A percentile compares a stretch with the other conserved stretches of the same genome.
phyloP scores from a whole-genome alignment of 1,139 yeast genomes.

The Geotrichum histeridarum region DNA sequence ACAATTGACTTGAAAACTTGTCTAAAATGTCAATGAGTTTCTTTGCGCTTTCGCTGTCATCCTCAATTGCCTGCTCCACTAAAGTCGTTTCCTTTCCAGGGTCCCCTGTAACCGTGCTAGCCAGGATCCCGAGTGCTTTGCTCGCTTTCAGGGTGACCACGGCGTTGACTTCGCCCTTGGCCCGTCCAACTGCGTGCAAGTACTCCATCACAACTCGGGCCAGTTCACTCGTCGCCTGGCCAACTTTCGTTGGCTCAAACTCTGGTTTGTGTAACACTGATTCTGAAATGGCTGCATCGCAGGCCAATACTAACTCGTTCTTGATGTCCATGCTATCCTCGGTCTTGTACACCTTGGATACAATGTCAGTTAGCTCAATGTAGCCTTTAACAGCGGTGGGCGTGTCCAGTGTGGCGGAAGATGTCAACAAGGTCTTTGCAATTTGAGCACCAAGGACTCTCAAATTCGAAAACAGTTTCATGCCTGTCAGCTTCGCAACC shows the following conservation, averaged over 20 bases:
- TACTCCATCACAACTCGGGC: conserved; percentile 12
- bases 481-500: conserved; percentile 22
- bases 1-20: conserved; percentile 9
- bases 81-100: not conserved
- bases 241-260: not conserved
- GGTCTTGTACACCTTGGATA: conserved; percentile 3
- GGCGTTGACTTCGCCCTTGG: conserved; percentile 12
- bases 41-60: not conserved
- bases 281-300: conserved; percentile 19
- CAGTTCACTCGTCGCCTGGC: not conserved
- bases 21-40: conserved; percentile 10
- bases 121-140: conserved; percentile 24
- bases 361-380: not conserved
- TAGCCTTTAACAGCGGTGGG: not conserved
- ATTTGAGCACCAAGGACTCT: conserved; percentile 22
- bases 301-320: conserved; percentile 19
- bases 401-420: not conserved
- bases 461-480: conserved; percentile 22
- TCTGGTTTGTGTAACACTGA: not conserved
- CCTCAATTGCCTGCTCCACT: conserved; percentile 1
- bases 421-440: conserved; percentile 20
- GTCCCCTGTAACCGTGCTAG: conserved; percentile 12
- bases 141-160: conserved; percentile 21
- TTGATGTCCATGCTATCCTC: conserved; percentile 19
- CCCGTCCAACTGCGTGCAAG: conserved; percentile 4